Base-by-base conservation (phyloP, 441 rosid genomes). In the Adansonia madagascariensis region DNA sequence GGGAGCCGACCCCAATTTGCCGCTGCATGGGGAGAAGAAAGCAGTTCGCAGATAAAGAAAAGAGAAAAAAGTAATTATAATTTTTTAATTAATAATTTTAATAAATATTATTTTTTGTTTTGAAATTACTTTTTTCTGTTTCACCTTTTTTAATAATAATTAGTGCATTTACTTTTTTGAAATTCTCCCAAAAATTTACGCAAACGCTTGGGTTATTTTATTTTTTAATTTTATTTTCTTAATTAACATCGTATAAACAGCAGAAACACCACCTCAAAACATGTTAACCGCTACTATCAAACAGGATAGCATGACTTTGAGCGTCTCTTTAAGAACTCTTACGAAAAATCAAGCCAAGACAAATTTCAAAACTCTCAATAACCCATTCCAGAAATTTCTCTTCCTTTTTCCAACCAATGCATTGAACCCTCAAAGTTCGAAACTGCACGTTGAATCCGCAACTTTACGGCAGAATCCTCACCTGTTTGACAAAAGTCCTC, bases 401-500 rank as follows among this genome's bases (percentile, higher is more conserved):
- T 69, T 6, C 3, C 63, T 8, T 35, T 31, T 61, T 35, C 59
- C 70, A 6, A 59, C 76, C 62, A 11, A 18, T 59, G 80, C 78
- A 35, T 66, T 46, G 8, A 59, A 71, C 22, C 57, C n/a, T 5
- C 57, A 43, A n/a, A 3, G 12, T 31, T 7, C 62, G 8, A 2
- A 39, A 4, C n/a, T 24, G 11, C n/a, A 10, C 43, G 12, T 8
- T 2, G 8, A 67, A 67, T 68, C 47, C 59, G 44, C 68, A 46
- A 68, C 22, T 46, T 55, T 43, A 44, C 24, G 8, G 20, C 57
- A 56, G 9, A 90, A 85, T 52, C 86, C 8, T 79, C 77, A 89
- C 49, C 4, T 80, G 92, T 83, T 91, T 84, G 97, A 85, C 61
- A 79, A 76, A 91, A 86, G 55, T 84, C 84, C 87, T 62, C 84